Evolutionary conservation across 805 yeast genomes (phyloP), one percentile per base, ranked within the genome.

Genomic region (Barnettozyma californica): DNA sequence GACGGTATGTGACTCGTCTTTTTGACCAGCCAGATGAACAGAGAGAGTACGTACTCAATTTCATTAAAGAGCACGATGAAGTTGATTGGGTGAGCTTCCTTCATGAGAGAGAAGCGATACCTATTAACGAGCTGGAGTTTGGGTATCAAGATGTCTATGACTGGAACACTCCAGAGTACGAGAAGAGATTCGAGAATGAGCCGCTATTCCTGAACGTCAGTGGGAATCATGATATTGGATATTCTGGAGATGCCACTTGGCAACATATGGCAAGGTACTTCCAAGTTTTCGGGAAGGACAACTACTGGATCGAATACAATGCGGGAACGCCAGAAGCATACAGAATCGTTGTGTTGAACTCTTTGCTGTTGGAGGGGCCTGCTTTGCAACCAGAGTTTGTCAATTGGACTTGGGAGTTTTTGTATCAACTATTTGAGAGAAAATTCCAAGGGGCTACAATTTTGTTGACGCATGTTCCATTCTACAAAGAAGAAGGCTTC

Each of bases 171-270:
- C 64, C 66, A 19, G 58, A 67, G 21, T 56, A 57, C 44, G 49
- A 41, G 8, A 60, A 57, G 35, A 27, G 40, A 36, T 58, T 66
- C 55, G 70, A 64, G 19, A 73, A 75, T 33, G 80, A 78, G 50
- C 91, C 88, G 10, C 67, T 87, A 34, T 80, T 92, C 60, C 76
- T 89, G 52, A 94, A 94, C 63, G 70, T 94, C 42, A 83, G 95
- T 1, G 99, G 99, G 2, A 94, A 94, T 64, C 99, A 94, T 64
- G 99, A 94, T 64, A 82, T 92, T 43, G 99, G 99, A 0, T 92
- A 94, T 63, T 79, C 87, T 43, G 98, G 98, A 0, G 99, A 94
- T 66, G 88, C 95, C 37, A 90, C 96, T 0, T 81, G 83, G 70
- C 97, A 88, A 59, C 95, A 95, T 59, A 80, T 89, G 81, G 79